Base-by-base conservation (phyloP, 345 rosid species). In the Rubroshorea leprosula region DNA sequence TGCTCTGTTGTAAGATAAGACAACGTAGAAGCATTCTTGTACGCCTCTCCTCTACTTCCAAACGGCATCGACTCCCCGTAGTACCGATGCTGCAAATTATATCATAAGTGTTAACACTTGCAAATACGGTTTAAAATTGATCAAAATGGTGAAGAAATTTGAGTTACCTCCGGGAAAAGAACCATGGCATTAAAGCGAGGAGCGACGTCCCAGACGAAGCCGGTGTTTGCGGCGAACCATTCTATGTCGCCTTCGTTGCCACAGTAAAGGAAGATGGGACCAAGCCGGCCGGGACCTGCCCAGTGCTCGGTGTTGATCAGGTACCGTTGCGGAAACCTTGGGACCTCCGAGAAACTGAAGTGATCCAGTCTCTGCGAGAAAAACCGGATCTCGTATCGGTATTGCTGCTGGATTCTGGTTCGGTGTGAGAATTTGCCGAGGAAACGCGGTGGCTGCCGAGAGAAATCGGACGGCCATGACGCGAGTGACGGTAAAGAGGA, bases 1-100 rank as follows among this genome's bases (percentile, higher is more conserved):
- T 88, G 98, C 83, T 86, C 98, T 0, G 96, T 77, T 0, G 96
- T 88, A 51, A 92, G 77, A 72, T 78, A 68, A 1, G 96, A 71
- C 51, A 88, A 62, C 0, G 95, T 81, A 43, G 83, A 62, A 8
- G 82, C 90, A 65, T 88, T 81, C 79, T 69, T 76, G 49, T 54
- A 54, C 25, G 66, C 66, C 29, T 63, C 66, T 43, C 45, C 60
- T 46, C 3, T 27, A 31, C 66, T 63, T 54, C 66, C 66, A 26
- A 25, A 63, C 10, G 66, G 66, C 54, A 63, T 54, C 23, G 66
- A 63, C 17, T 63, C 31, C 19, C 60, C 66, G 44, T 63, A 63
- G 18, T 54, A 63, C 53, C 66, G 22, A 27, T 63, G 60, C 66
- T 63, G 47, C 51, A 22, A 61, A 53, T 26, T 54, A 8, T 20